Evolutionary conservation across 768 basidiomycete species (phyloP), one percentile per base, ranked within the genome.

Genomic region (Podaxis rugospora): DNA sequence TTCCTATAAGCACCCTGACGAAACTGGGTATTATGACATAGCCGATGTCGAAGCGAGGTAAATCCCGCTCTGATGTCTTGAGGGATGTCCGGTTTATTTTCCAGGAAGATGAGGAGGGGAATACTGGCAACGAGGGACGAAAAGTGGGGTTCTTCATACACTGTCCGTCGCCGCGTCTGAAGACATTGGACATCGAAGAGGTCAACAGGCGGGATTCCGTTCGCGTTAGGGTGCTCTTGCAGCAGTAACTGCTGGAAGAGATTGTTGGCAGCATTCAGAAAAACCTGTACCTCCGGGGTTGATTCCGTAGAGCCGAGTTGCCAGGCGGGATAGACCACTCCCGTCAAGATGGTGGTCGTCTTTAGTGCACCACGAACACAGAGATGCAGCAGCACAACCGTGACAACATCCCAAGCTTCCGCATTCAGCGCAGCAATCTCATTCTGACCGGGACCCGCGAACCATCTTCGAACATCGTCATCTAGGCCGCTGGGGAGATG

Each of bases 311-410:
- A 82, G n/a, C 78, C 82, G 21, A 81, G 73, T 53, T 79, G 75
- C 92, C 91, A 94, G 4, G 86, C 84, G 18, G 89, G 90, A 69
- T 90, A 92, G n/a, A 92, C 81, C 16, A 94, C 71, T 13, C 90
- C 90, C 57, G 80, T 75, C 40, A 94, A 73, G 49, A 93, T 79
- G 0, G 89, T 91, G 1, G 89, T 89, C 5, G 87, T 84, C 59
- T 82, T 82, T 40, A 93, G 74, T 3, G 89, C 87, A 18, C 88
- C 89, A 57, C 83, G 82, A 18, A 87, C 80, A 27, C 81, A 80
- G 25, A 92, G 76, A 66, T 86, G 83, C 1, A 91, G 71, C 5
- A 92, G 75, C 2, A 90, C 83, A 4, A 82, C 74, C 1, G 79
- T 80, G 52, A 90, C 75, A 27, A 88, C 78, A 62, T 83, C 82